Base-by-base conservation (phyloP, 345 rosid species). In the Hibiscus syriacus region DNA sequence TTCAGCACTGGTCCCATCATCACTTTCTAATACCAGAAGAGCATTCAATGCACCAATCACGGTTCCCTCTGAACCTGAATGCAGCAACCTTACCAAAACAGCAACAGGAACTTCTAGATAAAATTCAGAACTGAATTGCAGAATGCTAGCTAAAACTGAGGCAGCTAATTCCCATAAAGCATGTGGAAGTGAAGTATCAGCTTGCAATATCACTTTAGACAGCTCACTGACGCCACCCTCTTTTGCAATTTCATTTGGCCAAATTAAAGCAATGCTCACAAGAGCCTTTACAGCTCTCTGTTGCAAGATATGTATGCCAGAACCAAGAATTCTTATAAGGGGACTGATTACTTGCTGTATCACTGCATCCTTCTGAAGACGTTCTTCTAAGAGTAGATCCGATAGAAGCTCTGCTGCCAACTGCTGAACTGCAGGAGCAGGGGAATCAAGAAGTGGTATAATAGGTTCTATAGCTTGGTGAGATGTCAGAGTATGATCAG, bases 201-300 rank as follows among this genome's bases (percentile, higher is more conserved):
- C 91, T 81, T 88, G 98, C 68, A 95, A 77, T 74, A 95, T 87
- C 67, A 95, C 93, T 81, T 85, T 90, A 32, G 98, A 92, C 56
- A 92, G 84, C 84, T 95, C 99, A 66, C 72, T 67, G 64, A 92
- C 98, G 52, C 99, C 99, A 54, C 98, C 97, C 75, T 92, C 98
- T 77, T 92, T 92, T 29, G 97, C 98, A 68, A 95, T 90, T 74
- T 90, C 99, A 68, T 90, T 92, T 41, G 99, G 94, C 96, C 98
- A 92, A 11, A 80, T 78, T 10, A 88, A 77, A 14, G 99, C 88
- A 80, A 95, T 82, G 79, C 98, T 85, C 67, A 88, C 92, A 67
- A 95, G 96, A 67, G 98, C 99, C 85, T 92, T 95, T 49, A 92
- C 90, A 64, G 97, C 97, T 84, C 91, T 95, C 84, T 95, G 98